Evolutionary conservation across 305 asterid species (phyloP).

Genomic region (Solanum hybrid): DNA sequence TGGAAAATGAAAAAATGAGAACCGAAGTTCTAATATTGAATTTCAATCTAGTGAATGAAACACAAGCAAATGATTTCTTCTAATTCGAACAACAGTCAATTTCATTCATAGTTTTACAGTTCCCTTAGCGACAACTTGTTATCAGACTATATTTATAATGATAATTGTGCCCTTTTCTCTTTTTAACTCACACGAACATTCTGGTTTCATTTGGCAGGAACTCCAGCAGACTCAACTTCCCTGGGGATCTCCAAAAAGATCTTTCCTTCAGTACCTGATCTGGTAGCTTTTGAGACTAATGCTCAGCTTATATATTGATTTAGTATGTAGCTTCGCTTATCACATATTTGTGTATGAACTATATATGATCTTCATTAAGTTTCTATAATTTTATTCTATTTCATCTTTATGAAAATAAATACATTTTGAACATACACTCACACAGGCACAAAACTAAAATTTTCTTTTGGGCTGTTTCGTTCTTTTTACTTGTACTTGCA

Average conservation of each 20-base stretch:
- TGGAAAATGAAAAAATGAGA: background rate
- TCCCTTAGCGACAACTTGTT: background rate
- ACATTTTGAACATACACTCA: no score
- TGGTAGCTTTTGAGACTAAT: no score
- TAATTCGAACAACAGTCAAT: background rate
- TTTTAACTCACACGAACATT: background rate
- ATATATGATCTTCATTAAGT: no score
- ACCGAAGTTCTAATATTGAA: background rate
- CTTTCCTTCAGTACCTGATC: conserved; percentile 42
- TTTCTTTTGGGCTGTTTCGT: no score
- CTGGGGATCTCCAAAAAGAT: conserved; percentile 59
- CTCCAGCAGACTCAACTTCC: conserved; percentile 84
- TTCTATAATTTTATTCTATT: no score
- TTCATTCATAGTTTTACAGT: background rate
- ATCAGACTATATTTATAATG: background rate
- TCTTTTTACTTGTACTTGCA: no score
- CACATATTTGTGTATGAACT: no score
- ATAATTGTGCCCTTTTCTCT: background rate
- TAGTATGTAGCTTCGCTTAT: no score
- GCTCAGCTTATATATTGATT: no score
- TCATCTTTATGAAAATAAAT: no score
- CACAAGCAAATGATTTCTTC: background rate
- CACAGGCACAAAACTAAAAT: no score
- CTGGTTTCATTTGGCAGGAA: conserved; percentile 31
- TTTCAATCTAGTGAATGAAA: background rate